These are phyloP conservation scores for Penicillium crustosum DNA, from an alignment of 2,329 filamentous ascomycete species.

Conservation along the genomic window DNA sequence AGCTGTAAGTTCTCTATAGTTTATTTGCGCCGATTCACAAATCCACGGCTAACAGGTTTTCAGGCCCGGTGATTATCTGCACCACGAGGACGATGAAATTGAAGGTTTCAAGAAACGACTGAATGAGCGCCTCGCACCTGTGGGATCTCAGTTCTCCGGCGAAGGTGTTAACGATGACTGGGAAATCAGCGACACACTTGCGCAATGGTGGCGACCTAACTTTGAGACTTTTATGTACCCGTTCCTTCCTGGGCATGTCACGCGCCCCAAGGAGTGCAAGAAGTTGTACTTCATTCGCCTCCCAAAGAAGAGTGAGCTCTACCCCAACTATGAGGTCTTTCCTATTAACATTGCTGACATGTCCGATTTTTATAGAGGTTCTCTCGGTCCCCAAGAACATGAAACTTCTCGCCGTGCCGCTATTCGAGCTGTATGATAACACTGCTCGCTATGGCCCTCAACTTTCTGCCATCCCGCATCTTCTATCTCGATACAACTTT, in stretches of 20 bases:
- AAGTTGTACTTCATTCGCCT: conserved; percentile 98
- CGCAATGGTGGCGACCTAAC: conserved; percentile 98
- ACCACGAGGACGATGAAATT: conserved; percentile 81
- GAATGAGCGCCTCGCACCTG: conserved; percentile 89
- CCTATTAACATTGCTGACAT: background rate
- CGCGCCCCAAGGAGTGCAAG: conserved; percentile 97
- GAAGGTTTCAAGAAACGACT: conserved; percentile 91
- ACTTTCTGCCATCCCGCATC: conserved; percentile 90
- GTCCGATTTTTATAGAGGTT: conserved; percentile 63
- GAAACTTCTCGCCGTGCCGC: conserved; percentile 94
- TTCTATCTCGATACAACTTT: conserved; percentile 94
- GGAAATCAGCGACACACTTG: conserved; percentile 90
- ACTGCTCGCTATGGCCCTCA: conserved; percentile 92
- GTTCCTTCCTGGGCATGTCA: conserved; percentile 93
- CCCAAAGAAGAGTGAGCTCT: conserved; percentile 75
- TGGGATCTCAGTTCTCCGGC: conserved; percentile 76
- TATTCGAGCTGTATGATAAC: conserved; percentile 98
- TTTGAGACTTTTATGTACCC: conserved; percentile 99
- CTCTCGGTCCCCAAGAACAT: conserved; percentile 98
- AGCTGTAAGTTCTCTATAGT: conserved; percentile 59
- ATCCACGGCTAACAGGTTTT: conserved; percentile 2
- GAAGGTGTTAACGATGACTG: conserved; percentile 90
- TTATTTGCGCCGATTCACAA: background rate
- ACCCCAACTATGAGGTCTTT: background rate
- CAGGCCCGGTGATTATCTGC: conserved; percentile 87